These are phyloP conservation scores for Galerina sulciceps DNA, from an alignment of 768 basidiomycete species.

Conservation along the genomic window DNA sequence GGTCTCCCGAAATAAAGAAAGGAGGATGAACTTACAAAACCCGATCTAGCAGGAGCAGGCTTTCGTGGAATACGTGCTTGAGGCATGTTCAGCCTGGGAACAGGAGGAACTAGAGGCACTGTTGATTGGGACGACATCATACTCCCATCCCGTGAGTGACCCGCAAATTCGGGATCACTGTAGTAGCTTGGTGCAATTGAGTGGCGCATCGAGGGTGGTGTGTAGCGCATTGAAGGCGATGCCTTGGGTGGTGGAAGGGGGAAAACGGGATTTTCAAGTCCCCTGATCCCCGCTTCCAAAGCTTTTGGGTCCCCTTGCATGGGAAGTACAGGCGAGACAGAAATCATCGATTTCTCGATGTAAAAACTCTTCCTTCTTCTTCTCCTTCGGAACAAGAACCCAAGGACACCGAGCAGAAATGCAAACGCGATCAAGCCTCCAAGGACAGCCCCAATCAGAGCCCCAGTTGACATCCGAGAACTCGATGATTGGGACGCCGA, in stretches of 20 bases:
- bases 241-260: slow-evolving; percentile 25
- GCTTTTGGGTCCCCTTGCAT: slow-evolving; percentile 34
- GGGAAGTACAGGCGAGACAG: slow-evolving; percentile 36
- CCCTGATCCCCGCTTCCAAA: slow-evolving; percentile 28
- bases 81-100: slow-evolving; percentile 21
- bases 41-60: slow-evolving; percentile 20
- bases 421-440: slow-evolving; percentile 31
- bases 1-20: neutral
- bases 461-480: slow-evolving; percentile 23
- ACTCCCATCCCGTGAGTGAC: slow-evolving; percentile 25
- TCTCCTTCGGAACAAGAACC: slow-evolving; percentile 27
- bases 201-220: slow-evolving; percentile 21
- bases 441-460: slow-evolving; percentile 25
- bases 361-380: slow-evolving; percentile 23
- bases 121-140: slow-evolving; percentile 26
- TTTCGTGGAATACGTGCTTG: slow-evolving; percentile 21
- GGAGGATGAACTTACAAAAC: slow-evolving; percentile 11
- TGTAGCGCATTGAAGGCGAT: too few species aligned
- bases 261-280: slow-evolving; percentile 26
- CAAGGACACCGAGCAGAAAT: slow-evolving; percentile 24
- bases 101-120: slow-evolving; percentile 28
- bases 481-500: slow-evolving; percentile 6
- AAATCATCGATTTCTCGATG: slow-evolving; percentile 27
- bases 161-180: slow-evolving; percentile 30
- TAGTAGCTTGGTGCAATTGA: slow-evolving; percentile 47